Conservation (phyloP, 345 rosid species). For the Brassica rapa region DNA sequence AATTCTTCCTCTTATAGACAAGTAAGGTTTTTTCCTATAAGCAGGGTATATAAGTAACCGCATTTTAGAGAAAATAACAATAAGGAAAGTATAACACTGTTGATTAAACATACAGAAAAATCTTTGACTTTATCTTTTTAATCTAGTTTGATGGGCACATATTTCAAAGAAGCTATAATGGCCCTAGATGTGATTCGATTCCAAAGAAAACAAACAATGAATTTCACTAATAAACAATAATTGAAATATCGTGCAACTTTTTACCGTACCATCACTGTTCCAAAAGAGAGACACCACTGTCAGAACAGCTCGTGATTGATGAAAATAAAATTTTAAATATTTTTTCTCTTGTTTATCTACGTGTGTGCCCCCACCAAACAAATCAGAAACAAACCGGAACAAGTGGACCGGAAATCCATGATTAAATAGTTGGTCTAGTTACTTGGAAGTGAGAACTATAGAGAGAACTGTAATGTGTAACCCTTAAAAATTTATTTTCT, state of each 20-base stretch:
- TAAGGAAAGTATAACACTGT: constrained; percentile 10
- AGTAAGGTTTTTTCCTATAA: neutral
- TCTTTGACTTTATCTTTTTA: constrained; percentile 12
- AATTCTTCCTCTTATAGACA: neutral
- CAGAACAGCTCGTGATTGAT: constrained; percentile 37
- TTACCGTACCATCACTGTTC: constrained; percentile 39
- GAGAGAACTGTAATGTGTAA: neutral
- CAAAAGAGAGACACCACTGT: constrained; percentile 20
- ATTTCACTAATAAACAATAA: constrained; percentile 23
- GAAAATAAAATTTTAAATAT: neutral
- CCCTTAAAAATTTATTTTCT: neutral
- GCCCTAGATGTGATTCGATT: constrained; percentile 25
- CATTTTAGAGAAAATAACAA: neutral
- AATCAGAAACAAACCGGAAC: constrained; percentile 24
- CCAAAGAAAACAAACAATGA: neutral
- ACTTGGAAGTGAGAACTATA: neutral
- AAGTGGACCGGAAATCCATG: constrained; percentile 1
- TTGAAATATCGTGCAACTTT: constrained; percentile 25
- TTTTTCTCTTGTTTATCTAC: neutral
- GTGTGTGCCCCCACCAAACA: constrained; percentile 20
- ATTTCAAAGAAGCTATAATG: constrained; percentile 37
- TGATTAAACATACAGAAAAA: neutral
- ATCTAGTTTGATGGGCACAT: neutral
- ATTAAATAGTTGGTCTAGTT: constrained; percentile 12
- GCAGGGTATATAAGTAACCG: neutral